Percentiles rank a stretch among this genome's conserved stretches.
Conservation (phyloP, 208 protist species). For the Acanthamoeba castellanii region DNA sequence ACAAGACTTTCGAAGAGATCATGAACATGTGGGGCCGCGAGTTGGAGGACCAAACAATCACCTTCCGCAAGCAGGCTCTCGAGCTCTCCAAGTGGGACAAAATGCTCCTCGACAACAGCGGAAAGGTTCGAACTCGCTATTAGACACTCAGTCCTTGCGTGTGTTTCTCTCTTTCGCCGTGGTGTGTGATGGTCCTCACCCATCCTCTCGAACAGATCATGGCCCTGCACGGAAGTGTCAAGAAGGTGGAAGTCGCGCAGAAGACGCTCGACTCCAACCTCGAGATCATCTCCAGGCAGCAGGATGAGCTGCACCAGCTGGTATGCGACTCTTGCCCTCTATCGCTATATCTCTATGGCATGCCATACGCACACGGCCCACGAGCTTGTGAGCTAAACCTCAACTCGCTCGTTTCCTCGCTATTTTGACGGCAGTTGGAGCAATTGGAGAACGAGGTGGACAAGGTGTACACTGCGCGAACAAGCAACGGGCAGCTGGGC, state of each 20-base stretch:
- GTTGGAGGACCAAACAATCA: conserved; percentile 11
- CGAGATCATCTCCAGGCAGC: conserved; percentile 1
- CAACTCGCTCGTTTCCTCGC: too few relatives aligned
- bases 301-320: conserved; percentile 51
- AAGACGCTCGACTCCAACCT: conserved; percentile 24
- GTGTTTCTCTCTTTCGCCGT: too few relatives aligned
- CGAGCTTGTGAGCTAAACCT: too few relatives aligned
- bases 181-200: neutral
- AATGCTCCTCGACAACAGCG: conserved; percentile 2
- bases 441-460: conserved; percentile 34
- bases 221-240: neutral
- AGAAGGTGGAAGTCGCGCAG: neutral
- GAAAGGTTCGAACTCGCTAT: neutral
- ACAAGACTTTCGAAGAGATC: conserved; percentile 44
- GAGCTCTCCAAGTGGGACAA: conserved; percentile 25
- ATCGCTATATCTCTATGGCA: too few relatives aligned
- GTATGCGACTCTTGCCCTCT: neutral
- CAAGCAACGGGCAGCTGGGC: neutral
- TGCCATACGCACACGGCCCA: too few relatives aligned
- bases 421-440: conserved; percentile 5
- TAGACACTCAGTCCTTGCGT: too few relatives aligned
- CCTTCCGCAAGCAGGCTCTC: conserved; percentile 36
- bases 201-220: neutral
- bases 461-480: neutral
- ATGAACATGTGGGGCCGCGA: conserved; percentile 42